phyloP scores from a whole-genome alignment of 2,329 filamentous ascomycete genomes.

The Neonectria neomacrospora region DNA sequence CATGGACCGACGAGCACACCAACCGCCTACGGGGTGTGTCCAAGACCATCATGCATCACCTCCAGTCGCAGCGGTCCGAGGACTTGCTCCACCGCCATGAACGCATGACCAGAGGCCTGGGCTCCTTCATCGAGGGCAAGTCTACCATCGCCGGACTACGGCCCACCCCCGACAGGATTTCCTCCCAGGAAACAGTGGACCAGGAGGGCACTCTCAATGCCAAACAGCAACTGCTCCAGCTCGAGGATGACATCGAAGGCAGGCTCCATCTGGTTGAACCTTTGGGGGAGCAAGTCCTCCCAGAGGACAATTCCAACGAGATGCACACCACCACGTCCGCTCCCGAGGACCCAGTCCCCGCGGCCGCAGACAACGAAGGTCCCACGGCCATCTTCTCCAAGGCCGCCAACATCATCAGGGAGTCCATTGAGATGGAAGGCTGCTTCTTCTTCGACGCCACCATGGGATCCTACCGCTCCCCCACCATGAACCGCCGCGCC shows the following conservation, averaged over 20 bases:
- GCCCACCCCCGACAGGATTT: neutral
- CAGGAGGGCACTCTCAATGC: conserved; percentile 31
- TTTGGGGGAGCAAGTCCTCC: neutral
- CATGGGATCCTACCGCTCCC: conserved; percentile 25
- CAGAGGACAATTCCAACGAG: neutral
- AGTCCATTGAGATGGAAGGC: conserved; percentile 55
- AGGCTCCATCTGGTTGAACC: neutral
- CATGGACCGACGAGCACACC: conserved; percentile 44
- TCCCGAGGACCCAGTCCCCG: neutral
- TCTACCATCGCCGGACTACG: conserved; percentile 41
- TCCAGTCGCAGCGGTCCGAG: conserved; percentile 47
- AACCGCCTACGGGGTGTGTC: conserved; percentile 44
- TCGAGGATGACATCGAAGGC: neutral
- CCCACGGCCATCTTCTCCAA: conserved; percentile 51
- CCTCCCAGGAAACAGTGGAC: neutral
- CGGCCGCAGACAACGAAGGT: conserved; percentile 1
- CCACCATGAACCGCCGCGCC: neutral
- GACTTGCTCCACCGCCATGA: conserved; percentile 46
- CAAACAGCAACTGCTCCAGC: conserved; percentile 26
- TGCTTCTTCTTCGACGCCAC: conserved; percentile 50
- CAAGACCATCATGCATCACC: conserved; percentile 49
- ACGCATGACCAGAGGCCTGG: conserved; percentile 52
- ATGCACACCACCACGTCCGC: neutral
- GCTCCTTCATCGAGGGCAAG: conserved; percentile 51
- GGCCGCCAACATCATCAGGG: conserved; percentile 56